Conservation (phyloP, 2,329 filamentous ascomycete species). For the Fonsecaea multimorphosa region DNA sequence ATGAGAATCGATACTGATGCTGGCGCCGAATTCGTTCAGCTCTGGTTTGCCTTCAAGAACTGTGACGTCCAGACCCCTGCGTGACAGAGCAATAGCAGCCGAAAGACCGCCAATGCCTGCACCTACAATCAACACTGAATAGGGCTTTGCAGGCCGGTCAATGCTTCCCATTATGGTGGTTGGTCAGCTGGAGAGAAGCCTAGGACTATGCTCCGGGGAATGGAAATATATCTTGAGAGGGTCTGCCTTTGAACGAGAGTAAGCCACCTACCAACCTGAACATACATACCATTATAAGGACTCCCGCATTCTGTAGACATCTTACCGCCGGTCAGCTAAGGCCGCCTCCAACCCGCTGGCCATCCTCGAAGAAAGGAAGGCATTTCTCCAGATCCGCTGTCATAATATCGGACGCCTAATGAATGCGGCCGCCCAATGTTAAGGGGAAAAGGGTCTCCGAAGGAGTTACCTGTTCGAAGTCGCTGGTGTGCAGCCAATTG, state of each 20-base stretch:
- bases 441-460: not conserved
- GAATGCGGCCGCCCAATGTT: not conserved
- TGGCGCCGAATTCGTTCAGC: conserved; percentile 34
- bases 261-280: not conserved
- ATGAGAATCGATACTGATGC: conserved; percentile 22
- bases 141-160: conserved; percentile 5
- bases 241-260: not conserved
- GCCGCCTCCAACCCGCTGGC: not conserved
- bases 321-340: not conserved
- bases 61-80: conserved; percentile 36
- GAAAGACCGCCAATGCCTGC: conserved; percentile 39
- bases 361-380: not conserved
- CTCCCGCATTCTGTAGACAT: not conserved
- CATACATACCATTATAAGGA: not conserved
- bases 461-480: not conserved
- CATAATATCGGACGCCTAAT: not conserved
- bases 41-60: conserved; percentile 39
- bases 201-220: not conserved
- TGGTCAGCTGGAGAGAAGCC: not conserved
- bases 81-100: conserved; percentile 40
- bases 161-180: conserved; percentile 15
- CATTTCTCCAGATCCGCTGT: not conserved
- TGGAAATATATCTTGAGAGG: not conserved
- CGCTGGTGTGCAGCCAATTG: not conserved
- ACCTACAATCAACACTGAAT: conserved; percentile 6